A percentile compares a stretch with the other conserved stretches of the same genome.
Conservation (phyloP, 371 early-diverging fungal species). For the Capillidium heterosporum region DNA sequence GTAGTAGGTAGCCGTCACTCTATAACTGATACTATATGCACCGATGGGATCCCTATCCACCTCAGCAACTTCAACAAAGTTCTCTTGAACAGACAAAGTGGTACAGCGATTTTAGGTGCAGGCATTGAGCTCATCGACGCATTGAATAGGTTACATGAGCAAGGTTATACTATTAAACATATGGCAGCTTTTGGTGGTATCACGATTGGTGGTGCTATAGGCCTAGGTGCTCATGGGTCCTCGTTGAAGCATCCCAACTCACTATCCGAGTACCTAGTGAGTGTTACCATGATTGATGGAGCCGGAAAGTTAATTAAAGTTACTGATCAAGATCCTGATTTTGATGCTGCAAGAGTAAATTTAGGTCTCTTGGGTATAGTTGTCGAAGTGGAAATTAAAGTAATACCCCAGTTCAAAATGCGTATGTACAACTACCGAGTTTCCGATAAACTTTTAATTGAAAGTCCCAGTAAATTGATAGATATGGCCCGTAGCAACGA, state of each 20-base stretch:
- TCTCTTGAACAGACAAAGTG: background rate
- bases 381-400: background rate
- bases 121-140: background rate
- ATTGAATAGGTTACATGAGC: background rate
- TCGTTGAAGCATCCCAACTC: background rate
- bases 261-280: background rate
- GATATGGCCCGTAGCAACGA: background rate
- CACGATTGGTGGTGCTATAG: constrained; percentile 2
- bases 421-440: background rate
- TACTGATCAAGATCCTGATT: background rate
- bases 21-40: background rate
- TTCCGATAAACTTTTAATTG: background rate
- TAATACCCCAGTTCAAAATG: background rate
- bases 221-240: constrained; percentile 3
- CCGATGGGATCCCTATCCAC: constrained; percentile 1
- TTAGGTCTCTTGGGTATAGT: background rate
- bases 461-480: background rate
- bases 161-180: background rate
- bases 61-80: background rate
- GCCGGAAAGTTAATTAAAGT: background rate
- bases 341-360: background rate
- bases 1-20: background rate
- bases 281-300: background rate
- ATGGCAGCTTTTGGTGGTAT: constrained; percentile 3
- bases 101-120: background rate